Evolutionary conservation across 2,329 filamentous ascomycete species (phyloP).

Genomic region (Nigrograna mackinnonii): DNA sequence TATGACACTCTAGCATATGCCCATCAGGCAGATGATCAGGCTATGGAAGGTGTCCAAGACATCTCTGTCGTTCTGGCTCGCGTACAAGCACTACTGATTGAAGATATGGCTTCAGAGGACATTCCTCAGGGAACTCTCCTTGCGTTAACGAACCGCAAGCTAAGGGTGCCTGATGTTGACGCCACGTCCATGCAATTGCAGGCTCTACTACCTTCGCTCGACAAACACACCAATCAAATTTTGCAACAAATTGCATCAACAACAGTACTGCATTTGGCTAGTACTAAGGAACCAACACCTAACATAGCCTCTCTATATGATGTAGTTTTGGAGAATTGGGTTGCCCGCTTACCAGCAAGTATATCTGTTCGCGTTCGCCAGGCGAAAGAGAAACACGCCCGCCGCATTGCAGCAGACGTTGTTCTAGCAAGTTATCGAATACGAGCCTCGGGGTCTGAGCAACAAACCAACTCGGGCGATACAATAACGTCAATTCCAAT

Average conservation of each 20-base stretch:
- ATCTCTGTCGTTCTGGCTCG: constrained; percentile 14
- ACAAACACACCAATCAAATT: constrained; percentile 3
- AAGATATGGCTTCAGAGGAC: constrained; percentile 4
- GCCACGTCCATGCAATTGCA: constrained; percentile 26
- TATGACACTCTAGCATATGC: no score
- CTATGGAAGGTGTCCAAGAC: constrained; percentile 10
- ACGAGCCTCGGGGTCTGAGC: constrained; percentile 7
- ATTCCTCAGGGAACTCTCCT: constrained; percentile 19
- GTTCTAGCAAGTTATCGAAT: constrained; percentile 37
- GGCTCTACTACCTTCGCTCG: constrained; percentile 14
- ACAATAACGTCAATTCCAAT: constrained; percentile 6
- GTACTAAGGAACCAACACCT: constrained; percentile 5
- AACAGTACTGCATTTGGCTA: constrained; percentile 14
- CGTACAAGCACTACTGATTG: constrained; percentile 15
- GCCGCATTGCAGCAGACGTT: constrained; percentile 40
- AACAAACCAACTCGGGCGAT: constrained; percentile 6
- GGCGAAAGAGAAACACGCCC: constrained; percentile 33
- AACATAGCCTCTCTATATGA: constrained; percentile 34
- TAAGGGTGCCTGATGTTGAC: constrained; percentile 36
- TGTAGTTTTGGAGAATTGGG: constrained; percentile 31
- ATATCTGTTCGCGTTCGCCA: constrained; percentile 28
- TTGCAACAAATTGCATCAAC: constrained; percentile 20
- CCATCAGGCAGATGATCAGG: neutral
- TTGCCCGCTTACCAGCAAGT: constrained; percentile 29
- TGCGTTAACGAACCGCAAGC: no score